A percentile compares a stretch with the other conserved stretches of the same genome.
Evolutionary conservation across 352 stramenopile genomes (phyloP).

Genomic region (Globisporangium polare): DNA sequence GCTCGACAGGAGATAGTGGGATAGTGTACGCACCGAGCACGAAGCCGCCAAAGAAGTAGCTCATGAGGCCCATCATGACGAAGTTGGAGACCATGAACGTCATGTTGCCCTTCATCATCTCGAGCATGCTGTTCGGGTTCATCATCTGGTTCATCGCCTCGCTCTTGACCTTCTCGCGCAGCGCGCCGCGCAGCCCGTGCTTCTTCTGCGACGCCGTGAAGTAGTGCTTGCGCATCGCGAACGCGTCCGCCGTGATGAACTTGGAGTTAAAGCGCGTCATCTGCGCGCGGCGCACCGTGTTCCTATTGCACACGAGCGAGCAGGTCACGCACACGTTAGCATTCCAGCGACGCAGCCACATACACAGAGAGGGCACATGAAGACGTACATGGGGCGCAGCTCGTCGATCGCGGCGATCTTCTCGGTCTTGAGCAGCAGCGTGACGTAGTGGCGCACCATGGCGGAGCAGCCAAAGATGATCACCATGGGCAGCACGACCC

Average conservation of each 20-base stretch:
- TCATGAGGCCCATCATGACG: conserved; percentile 99
- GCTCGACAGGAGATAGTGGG: not conserved
- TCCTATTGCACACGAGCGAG: conserved; percentile 35
- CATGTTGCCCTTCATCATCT: conserved; percentile 99
- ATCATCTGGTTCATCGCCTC: conserved; percentile 93
- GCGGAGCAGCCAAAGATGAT: conserved; percentile 91
- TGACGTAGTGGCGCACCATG: conserved; percentile 85
- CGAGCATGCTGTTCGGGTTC: conserved; percentile 96
- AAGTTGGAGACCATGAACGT: conserved; percentile 99
- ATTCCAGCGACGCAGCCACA: not conserved
- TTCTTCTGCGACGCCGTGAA: conserved; percentile 88
- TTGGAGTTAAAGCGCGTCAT: conserved; percentile 88
- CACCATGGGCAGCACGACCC: conserved; percentile 97
- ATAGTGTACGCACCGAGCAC: conserved; percentile 77
- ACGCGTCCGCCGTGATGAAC: conserved; percentile 81
- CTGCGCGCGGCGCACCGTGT: conserved; percentile 81
- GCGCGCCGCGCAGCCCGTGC: conserved; percentile 74
- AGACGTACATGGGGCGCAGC: conserved; percentile 64
- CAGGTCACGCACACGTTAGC: not conserved
- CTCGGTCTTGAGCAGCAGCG: conserved; percentile 78
- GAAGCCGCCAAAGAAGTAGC: conserved; percentile 98
- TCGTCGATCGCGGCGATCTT: conserved; percentile 77
- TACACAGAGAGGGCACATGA: not conserved
- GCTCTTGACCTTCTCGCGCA: conserved; percentile 88
- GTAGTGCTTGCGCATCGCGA: conserved; percentile 89